Percentiles rank a stretch among this genome's conserved stretches.
Conservation (phyloP, 805 yeast species). For the Peterozyma toletana region DNA sequence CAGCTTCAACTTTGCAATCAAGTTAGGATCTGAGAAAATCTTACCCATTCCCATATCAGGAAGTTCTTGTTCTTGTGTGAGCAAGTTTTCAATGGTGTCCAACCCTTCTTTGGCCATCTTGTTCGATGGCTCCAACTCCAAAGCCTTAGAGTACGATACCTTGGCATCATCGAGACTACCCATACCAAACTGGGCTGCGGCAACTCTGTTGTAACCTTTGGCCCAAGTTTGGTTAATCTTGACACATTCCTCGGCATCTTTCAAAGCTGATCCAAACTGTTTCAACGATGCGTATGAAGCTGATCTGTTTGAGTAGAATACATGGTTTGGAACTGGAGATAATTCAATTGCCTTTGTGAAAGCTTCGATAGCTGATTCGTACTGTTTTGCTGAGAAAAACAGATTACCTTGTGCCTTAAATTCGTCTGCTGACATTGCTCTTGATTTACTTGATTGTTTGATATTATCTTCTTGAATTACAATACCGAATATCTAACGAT, state of each 20-base stretch:
- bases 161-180: slow-evolving; percentile 74
- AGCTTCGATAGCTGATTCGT: slow-evolving; percentile 65
- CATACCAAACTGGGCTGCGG: slow-evolving; percentile 87
- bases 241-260: slow-evolving; percentile 82
- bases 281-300: slow-evolving; percentile 81
- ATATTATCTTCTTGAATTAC: background rate
- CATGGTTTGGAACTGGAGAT: slow-evolving; percentile 81
- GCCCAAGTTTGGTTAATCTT: slow-evolving; percentile 85
- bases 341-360: slow-evolving; percentile 86
- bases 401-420: slow-evolving; percentile 90
- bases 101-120: slow-evolving; percentile 85
- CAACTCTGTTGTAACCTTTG: slow-evolving; percentile 90
- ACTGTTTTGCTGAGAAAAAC: slow-evolving; percentile 85
- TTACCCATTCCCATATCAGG: slow-evolving; percentile 75
- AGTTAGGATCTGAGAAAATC: slow-evolving; percentile 73
- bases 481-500: background rate
- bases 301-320: slow-evolving; percentile 87
- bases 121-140: slow-evolving; percentile 74
- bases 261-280: slow-evolving; percentile 65
- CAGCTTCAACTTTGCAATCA: slow-evolving; percentile 63
- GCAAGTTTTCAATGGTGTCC: slow-evolving; percentile 57
- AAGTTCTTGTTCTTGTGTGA: slow-evolving; percentile 26
- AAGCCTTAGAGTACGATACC: slow-evolving; percentile 64
- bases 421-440: slow-evolving; percentile 50
- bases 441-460: slow-evolving; percentile 19